A percentile compares a stretch with the other conserved stretches of the same genome.
Conservation (phyloP, 345 rosid species). For the Acer yangbiense region DNA sequence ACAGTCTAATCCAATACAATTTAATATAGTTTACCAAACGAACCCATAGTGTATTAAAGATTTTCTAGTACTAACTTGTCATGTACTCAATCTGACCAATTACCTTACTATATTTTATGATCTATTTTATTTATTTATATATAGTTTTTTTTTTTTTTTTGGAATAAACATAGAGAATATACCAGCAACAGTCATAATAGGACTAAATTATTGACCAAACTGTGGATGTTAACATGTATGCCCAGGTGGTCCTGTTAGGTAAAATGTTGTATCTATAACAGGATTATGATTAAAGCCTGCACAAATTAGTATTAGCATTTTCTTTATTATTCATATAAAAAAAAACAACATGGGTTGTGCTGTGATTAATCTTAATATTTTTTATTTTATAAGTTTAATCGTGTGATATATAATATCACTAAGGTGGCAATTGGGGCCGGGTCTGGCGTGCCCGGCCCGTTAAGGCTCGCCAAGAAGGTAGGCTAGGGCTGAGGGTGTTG, state of each 20-base stretch:
- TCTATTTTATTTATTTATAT: not conserved
- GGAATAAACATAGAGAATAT: not conserved
- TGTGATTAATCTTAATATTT: no score
- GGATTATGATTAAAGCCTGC: conserved; percentile 16
- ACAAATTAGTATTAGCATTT: not conserved
- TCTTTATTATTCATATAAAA: not conserved
- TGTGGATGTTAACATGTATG: not conserved
- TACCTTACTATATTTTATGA: not conserved
- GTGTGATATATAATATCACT: no score
- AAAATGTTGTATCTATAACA: conserved; percentile 1
- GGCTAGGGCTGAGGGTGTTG: no score
- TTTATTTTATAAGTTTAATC: no score
- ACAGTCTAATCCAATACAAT: no score
- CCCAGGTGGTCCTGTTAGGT: not conserved
- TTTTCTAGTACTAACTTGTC: not conserved
- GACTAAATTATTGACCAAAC: conserved; percentile 13
- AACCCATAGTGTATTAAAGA: no score
- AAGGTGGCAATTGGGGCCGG: no score
- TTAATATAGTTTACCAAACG: no score
- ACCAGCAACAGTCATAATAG: not conserved
- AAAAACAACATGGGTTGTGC: no score
- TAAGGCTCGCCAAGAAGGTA: no score
- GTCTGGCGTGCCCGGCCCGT: no score
- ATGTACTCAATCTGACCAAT: not conserved
- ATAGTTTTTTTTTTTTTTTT: not conserved